Evolutionary conservation across 345 rosid species (phyloP), one percentile per base, ranked within the genome.

Genomic region (Corchorus olitorius): DNA sequence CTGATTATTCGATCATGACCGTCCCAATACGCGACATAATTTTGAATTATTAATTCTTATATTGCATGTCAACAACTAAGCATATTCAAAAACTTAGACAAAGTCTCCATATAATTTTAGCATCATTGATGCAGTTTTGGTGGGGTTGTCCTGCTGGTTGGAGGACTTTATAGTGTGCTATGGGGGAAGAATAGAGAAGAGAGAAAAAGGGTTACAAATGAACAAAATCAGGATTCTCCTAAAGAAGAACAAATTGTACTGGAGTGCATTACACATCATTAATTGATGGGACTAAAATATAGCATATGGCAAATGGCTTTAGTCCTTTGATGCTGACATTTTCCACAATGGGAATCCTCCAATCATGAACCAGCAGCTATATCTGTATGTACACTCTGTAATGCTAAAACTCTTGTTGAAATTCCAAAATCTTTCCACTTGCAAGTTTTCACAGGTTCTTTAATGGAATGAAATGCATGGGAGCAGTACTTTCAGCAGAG

Each of bases 161-260:
- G 83, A 56, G 97, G 97, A 50, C 94, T 94, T 55, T 91, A 93
- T 77, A 70, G 84, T 78, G 93, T 92, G 37, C 50, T 94, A 17
- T 94, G 97, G 98, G 98, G 95, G 62, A 93, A 93, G 85, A 86
- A 81, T 77, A 87, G 78, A 77, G 97, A 92, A 78, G 91, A 73
- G 27, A 49, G 46, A 15, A 75, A 55, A 50, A 48, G 77, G 41
- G 75, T 58, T 41, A 34, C 8, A 52, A 81, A 65, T 22, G 83
- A 78, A 50, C 80, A 85, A 76, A 78, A 17, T 65, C 64, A 70
- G 3, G 82, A 74, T 82, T 63, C 65, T 19, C 16, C 14, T 52
- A 84, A 83, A 73, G 86, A 72, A 70, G 86, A 72, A 70, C 85
- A 83, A 70, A 79, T 77, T 48, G 72, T 56, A 34, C 54, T 70